Percentiles rank a stretch among this genome's conserved stretches.
Conservation (phyloP, 2,329 filamentous ascomycete genomes). For the Clonostachys rhizophaga region DNA sequence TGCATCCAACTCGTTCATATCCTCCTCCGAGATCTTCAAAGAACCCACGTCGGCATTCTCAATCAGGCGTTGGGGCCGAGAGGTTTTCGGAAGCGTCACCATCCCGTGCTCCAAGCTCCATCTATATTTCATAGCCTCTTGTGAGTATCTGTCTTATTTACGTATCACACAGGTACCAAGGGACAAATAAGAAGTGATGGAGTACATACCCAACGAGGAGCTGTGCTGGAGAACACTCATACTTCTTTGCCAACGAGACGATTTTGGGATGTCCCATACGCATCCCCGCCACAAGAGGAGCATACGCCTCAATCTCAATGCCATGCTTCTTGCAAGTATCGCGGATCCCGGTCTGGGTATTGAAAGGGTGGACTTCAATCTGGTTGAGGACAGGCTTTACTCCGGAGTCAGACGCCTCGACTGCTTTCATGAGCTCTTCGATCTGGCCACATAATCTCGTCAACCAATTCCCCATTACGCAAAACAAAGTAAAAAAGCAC, state of each 20-base stretch:
- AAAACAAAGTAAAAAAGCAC: no score
- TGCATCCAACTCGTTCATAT: constrained; percentile 57
- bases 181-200: background rate
- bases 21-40: constrained; percentile 57
- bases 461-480: background rate
- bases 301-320: constrained; percentile 76
- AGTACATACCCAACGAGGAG: constrained; percentile 53
- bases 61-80: constrained; percentile 53
- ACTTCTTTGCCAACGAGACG: constrained; percentile 57
- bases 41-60: constrained; percentile 59
- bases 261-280: constrained; percentile 66
- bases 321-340: constrained; percentile 59
- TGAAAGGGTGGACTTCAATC: constrained; percentile 80
- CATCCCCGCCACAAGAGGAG: constrained; percentile 67
- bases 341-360: constrained; percentile 64
- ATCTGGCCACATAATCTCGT: constrained; percentile 35
- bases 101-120: constrained; percentile 76
- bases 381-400: constrained; percentile 71
- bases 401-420: constrained; percentile 45
- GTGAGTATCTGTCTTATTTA: background rate
- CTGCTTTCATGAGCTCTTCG: constrained; percentile 54
- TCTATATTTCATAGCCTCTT: constrained; percentile 22
- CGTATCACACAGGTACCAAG: background rate
- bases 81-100: constrained; percentile 71
- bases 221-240: constrained; percentile 67